Conservation (phyloP, 345 rosid species). For the Brassica nigra region DNA sequence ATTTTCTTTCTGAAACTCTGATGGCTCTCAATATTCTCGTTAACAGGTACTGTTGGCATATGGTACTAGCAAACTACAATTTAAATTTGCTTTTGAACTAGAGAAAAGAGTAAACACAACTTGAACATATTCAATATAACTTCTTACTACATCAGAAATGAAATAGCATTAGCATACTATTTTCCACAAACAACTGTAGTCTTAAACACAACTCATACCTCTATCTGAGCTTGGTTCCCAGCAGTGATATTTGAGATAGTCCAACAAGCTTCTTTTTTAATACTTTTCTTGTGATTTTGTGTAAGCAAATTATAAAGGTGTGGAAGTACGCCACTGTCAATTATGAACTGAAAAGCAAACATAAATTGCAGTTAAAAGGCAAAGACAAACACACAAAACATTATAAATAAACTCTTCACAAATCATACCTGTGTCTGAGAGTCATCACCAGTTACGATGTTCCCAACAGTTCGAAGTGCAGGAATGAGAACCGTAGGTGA, state of each 20-base stretch:
- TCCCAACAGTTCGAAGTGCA: conserved; percentile 81
- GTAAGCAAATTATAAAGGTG: conserved; percentile 67
- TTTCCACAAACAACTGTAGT: neutral
- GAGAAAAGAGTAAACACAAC: neutral
- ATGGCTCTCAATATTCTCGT: conserved; percentile 6
- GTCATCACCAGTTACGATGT: conserved; percentile 86
- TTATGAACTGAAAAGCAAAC: conserved; percentile 62
- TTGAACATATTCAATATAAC: neutral
- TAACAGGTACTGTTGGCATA: conserved; percentile 1
- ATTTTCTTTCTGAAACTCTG: neutral
- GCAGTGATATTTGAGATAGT: conserved; percentile 92
- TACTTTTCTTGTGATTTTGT: conserved; percentile 81
- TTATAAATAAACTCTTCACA: conserved; percentile 4
- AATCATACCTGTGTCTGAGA: conserved; percentile 76
- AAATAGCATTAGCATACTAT: conserved; percentile 20
- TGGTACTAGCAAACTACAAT: conserved; percentile 1
- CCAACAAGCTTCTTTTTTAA: conserved; percentile 91
- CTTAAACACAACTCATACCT: conserved; percentile 46
- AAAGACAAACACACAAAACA: conserved; percentile 14
- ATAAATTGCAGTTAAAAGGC: conserved; percentile 4
- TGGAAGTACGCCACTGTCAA: conserved; percentile 70
- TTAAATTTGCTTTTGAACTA: neutral
- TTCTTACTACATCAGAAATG: conserved; percentile 5
- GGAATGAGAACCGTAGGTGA: conserved; percentile 81
- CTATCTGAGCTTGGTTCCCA: conserved; percentile 74